Conservation (phyloP, 805 yeast genomes). For the Pichia paraexigua region DNA sequence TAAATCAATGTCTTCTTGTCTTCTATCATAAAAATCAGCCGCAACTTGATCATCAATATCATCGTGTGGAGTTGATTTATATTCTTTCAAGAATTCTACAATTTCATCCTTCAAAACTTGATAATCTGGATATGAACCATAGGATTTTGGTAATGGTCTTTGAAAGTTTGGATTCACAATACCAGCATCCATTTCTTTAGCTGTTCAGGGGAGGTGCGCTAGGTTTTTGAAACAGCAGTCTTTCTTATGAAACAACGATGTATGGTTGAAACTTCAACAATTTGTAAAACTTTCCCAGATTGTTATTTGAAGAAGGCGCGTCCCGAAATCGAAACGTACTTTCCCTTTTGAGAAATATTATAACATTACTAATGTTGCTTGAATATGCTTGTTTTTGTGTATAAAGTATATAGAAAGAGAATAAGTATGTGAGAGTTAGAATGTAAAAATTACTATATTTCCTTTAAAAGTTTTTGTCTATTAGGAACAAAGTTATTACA, state of each 20-base stretch:
- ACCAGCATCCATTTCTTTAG: neutral
- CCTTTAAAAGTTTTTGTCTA: neutral
- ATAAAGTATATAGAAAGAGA: neutral
- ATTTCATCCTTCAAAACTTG: constrained; percentile 50
- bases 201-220: neutral
- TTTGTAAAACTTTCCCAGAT: neutral
- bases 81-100: constrained; percentile 61
- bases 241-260: neutral
- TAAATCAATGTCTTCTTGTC: constrained; percentile 23
- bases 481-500: neutral
- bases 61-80: constrained; percentile 34
- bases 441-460: no score
- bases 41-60: constrained; percentile 15
- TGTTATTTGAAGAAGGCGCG: neutral
- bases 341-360: neutral
- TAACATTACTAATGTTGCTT: neutral
- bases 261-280: neutral
- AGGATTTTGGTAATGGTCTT: constrained; percentile 4
- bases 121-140: constrained; percentile 41
- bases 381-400: neutral
- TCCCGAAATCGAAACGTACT: neutral
- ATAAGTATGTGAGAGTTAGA: no score
- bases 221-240: neutral
- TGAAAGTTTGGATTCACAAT: neutral
- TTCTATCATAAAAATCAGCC: constrained; percentile 30